phyloP scores from a whole-genome alignment of 768 basidiomycete species.

The Suillus lakei region DNA sequence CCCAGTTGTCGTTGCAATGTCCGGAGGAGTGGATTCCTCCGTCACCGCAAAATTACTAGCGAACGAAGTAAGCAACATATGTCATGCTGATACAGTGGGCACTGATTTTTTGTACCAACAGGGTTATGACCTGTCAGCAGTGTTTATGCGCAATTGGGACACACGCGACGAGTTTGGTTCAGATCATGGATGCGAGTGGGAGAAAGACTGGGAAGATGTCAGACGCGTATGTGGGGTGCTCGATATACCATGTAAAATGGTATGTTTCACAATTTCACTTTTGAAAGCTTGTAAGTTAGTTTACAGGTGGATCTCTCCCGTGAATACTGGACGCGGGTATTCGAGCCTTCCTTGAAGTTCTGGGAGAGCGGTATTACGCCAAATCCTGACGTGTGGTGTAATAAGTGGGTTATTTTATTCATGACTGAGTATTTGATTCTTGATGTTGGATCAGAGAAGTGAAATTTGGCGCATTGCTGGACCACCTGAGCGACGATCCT shows the following conservation, averaged over 20 bases:
- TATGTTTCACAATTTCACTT: conserved; percentile 28
- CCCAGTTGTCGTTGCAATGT: conserved; percentile 90
- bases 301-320: conserved; percentile 81
- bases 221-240: conserved; percentile 74
- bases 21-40: conserved; percentile 94
- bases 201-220: conserved; percentile 94
- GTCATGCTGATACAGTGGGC: not conserved
- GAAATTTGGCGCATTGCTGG: conserved; percentile 86
- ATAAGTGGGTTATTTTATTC: conserved; percentile 54
- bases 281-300: conserved; percentile 8
- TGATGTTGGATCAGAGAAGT: conserved; percentile 62
- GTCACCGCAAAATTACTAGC: conserved; percentile 81
- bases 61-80: conserved; percentile 52
- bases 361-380: conserved; percentile 87
- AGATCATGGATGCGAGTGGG: conserved; percentile 92
- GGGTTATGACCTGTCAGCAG: conserved; percentile 83
- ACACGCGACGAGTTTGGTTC: conserved; percentile 79
- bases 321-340: conserved; percentile 92
- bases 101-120: conserved; percentile 29
- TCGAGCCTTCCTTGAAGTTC: conserved; percentile 77
- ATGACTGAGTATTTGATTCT: not conserved
- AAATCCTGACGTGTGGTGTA: conserved; percentile 94
- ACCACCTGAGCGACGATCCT: conserved; percentile 50
- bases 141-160: conserved; percentile 98
- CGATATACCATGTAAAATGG: conserved; percentile 77